Evolutionary conservation across 1,284 basidiomycete genomes (phyloP), one percentile per base, ranked within the genome.

Genomic region (Apiotrichum akiyoshidainum): DNA sequence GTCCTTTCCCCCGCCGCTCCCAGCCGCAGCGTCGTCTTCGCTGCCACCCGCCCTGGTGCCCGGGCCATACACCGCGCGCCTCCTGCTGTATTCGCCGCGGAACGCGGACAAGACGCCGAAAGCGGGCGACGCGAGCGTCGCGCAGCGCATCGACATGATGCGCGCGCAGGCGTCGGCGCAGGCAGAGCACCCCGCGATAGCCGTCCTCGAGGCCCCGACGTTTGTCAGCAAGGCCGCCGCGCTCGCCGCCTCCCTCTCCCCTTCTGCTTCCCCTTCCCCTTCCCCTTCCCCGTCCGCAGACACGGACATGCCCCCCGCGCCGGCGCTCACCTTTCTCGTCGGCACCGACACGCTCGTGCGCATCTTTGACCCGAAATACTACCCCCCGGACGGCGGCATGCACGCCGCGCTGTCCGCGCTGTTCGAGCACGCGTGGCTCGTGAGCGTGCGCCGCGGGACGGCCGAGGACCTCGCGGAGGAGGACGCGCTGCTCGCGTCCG

Each of bases 271-370:
- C 80, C 80, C n/a, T 70, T 72, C 17, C 85, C 37, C 65, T 22
- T 41, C 22, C 17, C 19, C 31, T 1, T 9, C 9, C n/a, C 4
- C 26, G 4, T 31, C 26, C 26, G 26, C 26, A n/a, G n/a, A n/a
- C 35, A 5, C 34, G 8, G 47, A 19, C 14, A 14, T 35, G 19
- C 7, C 34, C 1, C 35, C 45, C 26, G 3, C 34, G 13, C 54
- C 52, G 11, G 45, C 60, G 2, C 54, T 75, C 35, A 68, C 67
- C 1, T 78, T 77, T 62, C 76, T 91, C 26, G 80, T 95, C 55
- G 94, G 94, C 11, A 85, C 86, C 55, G 95, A 99, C 71, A 99
- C 95, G 1, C 82, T 98, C 34, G 84, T 87, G 57, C 86, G 95
- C 10, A 83, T 97, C 52, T 87, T 96, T 58, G 84, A 87, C 16